Evolutionary conservation across 1,139 yeast genomes (phyloP).

Genomic region (Wickerhamiella pararugosa): DNA sequence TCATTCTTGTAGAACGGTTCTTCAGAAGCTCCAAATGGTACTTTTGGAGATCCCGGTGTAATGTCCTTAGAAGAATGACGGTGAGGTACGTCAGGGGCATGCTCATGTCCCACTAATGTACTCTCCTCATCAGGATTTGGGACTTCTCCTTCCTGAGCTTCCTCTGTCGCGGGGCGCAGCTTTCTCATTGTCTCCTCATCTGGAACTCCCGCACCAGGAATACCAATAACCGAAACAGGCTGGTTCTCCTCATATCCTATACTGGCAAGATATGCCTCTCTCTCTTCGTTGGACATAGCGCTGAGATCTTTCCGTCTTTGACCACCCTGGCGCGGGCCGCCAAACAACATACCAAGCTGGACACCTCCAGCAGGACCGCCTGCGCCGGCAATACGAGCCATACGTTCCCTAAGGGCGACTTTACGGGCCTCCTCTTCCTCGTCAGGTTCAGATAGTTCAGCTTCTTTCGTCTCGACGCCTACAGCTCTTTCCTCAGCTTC

Average conservation of each 20-base stretch:
- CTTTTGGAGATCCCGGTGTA: neutral
- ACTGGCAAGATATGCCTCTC: slow-evolving; percentile 18
- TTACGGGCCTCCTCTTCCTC: slow-evolving; percentile 67
- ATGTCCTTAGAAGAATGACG: neutral
- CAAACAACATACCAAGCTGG: slow-evolving; percentile 35
- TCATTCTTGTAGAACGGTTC: no score
- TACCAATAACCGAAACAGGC: slow-evolving; percentile 14
- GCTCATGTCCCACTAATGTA: neutral
- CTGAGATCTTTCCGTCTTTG: slow-evolving; percentile 13
- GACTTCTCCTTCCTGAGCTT: neutral
- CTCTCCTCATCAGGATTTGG: neutral
- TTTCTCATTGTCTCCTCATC: slow-evolving; percentile 6
- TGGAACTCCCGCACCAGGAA: neutral
- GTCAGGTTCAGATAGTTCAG: slow-evolving; percentile 27
- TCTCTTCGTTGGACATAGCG: slow-evolving; percentile 18
- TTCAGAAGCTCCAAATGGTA: neutral
- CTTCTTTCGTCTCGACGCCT: slow-evolving; percentile 6
- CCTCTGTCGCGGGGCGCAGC: neutral
- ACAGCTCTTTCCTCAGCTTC: slow-evolving; percentile 6
- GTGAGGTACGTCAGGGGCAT: neutral
- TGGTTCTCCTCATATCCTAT: slow-evolving; percentile 13
- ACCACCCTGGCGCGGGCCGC: slow-evolving; percentile 15
- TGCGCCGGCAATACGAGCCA: slow-evolving; percentile 92
- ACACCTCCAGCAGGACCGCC: slow-evolving; percentile 58
- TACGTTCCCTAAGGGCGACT: slow-evolving; percentile 71